Percentiles rank a stretch among this genome's conserved stretches.
phyloP scores from a whole-genome alignment of 257 asterid species.

The Fraxinus anomala region DNA sequence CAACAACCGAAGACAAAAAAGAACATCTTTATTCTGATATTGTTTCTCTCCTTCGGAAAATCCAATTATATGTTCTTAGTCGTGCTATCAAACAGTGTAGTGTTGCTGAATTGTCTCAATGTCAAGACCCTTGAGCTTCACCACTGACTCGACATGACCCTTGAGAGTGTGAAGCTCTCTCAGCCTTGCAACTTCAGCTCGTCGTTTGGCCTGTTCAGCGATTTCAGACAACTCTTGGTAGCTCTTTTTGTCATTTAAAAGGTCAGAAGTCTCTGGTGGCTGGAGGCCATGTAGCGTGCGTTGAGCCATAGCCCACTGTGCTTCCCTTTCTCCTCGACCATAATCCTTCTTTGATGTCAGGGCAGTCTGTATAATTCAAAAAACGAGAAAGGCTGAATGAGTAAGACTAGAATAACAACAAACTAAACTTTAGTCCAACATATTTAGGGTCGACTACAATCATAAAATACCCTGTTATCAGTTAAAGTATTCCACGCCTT shows the following conservation, averaged over 20 bases:
- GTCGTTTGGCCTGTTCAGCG: constrained; percentile 62
- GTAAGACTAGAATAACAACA: background rate
- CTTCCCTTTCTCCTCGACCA: constrained; percentile 61
- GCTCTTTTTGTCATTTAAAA: constrained; percentile 41
- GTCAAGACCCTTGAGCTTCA: constrained; percentile 55
- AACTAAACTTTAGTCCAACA: background rate
- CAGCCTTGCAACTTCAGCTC: constrained; percentile 65
- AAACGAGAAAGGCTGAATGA: background rate
- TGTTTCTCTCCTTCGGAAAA: constrained; percentile 7
- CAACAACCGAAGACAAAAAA: constrained; percentile 17
- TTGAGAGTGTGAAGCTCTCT: constrained; percentile 56
- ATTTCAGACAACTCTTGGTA: constrained; percentile 56
- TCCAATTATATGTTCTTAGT: background rate
- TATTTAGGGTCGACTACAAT: background rate
- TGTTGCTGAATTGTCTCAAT: constrained; percentile 56
- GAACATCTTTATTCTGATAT: constrained; percentile 24
- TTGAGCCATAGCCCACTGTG: constrained; percentile 59
- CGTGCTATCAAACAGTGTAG: constrained; percentile 41
- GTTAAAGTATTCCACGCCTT: constrained; percentile 52
- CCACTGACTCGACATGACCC: constrained; percentile 57
- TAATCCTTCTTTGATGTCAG: constrained; percentile 59
- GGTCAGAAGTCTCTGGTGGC: constrained; percentile 38
- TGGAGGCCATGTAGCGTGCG: constrained; percentile 60
- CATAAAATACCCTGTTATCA: constrained; percentile 38
- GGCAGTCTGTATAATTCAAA: constrained; percentile 38